Evolutionary conservation across 2,329 filamentous ascomycete genomes (phyloP).

Genomic region (Aspergillus tanneri): DNA sequence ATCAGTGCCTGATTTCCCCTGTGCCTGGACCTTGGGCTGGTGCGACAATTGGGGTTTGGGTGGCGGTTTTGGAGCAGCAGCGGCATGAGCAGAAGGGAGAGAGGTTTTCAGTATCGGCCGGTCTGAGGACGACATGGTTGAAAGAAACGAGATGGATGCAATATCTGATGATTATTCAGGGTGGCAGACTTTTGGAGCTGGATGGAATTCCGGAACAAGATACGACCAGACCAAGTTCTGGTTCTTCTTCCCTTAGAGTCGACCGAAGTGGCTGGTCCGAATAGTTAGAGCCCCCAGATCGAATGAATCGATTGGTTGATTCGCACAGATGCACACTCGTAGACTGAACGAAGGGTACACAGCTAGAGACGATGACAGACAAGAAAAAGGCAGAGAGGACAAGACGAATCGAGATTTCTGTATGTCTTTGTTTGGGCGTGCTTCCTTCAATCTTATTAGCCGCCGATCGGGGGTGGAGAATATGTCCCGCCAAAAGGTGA

Average conservation of each 20-base stretch:
- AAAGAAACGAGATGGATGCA: neutral
- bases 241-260: too few species aligned
- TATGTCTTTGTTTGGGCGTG: neutral
- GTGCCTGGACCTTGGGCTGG: constrained; percentile 27
- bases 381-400: neutral
- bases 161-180: neutral
- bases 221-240: too few species aligned
- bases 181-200: neutral
- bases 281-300: too few species aligned
- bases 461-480: constrained; percentile 37
- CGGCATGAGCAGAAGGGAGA: constrained; percentile 41
- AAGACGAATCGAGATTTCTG: neutral
- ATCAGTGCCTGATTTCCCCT: constrained; percentile 44
- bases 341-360: too few species aligned
- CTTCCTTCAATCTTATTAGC: constrained; percentile 31
- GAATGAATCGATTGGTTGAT: too few species aligned
- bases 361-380: too few species aligned
- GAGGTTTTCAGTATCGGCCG: constrained; percentile 65
- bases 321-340: too few species aligned
- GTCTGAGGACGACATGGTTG: constrained; percentile 17
- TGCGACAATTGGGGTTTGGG: constrained; percentile 27
- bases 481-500: constrained; percentile 33
- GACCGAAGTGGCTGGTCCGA: too few species aligned
- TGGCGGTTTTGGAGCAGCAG: constrained; percentile 40
- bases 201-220: too few species aligned